A percentile compares a stretch with the other conserved stretches of the same genome.
Conservation (phyloP, 768 basidiomycete genomes). For the Xerocomellus amylosporus region DNA sequence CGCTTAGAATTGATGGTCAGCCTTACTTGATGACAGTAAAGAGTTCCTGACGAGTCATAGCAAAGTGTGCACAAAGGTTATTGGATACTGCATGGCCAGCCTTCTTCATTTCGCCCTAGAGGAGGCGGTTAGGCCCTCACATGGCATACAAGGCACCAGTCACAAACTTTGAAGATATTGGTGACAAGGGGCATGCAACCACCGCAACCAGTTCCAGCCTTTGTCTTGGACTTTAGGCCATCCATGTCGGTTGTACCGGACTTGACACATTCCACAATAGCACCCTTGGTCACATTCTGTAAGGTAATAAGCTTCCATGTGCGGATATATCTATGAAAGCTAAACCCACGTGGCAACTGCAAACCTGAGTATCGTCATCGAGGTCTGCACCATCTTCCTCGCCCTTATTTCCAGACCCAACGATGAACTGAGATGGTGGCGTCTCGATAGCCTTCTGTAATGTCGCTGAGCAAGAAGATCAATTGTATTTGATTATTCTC, state of each 20-base stretch:
- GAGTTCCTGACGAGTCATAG: conserved; percentile 61
- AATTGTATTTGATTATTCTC: neutral
- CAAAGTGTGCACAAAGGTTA: conserved; percentile 64
- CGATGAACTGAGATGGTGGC: conserved; percentile 64
- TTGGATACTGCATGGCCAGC: conserved; percentile 57
- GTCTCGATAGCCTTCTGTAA: conserved; percentile 64
- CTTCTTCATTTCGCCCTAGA: conserved; percentile 63
- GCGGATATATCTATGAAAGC: neutral
- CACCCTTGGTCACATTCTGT: conserved; percentile 63
- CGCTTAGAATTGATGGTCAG: neutral
- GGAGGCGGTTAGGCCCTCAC: neutral
- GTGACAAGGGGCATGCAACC: conserved; percentile 63
- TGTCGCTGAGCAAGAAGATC: neutral
- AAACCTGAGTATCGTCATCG: conserved; percentile 70
- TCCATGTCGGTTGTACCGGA: conserved; percentile 48
- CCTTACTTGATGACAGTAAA: conserved; percentile 56
- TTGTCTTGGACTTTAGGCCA: conserved; percentile 62
- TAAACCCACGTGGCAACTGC: conserved; percentile 56
- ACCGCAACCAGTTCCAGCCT: conserved; percentile 70
- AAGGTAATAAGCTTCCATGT: neutral
- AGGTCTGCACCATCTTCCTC: conserved; percentile 63
- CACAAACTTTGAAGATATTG: conserved; percentile 37
- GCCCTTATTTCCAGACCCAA: conserved; percentile 49
- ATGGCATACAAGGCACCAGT: neutral
- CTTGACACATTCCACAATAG: conserved; percentile 48